Evolutionary conservation across 202 grass and related monocot species (phyloP), one percentile per base, ranked within the genome.

Genomic region (Zizania palustris): DNA sequence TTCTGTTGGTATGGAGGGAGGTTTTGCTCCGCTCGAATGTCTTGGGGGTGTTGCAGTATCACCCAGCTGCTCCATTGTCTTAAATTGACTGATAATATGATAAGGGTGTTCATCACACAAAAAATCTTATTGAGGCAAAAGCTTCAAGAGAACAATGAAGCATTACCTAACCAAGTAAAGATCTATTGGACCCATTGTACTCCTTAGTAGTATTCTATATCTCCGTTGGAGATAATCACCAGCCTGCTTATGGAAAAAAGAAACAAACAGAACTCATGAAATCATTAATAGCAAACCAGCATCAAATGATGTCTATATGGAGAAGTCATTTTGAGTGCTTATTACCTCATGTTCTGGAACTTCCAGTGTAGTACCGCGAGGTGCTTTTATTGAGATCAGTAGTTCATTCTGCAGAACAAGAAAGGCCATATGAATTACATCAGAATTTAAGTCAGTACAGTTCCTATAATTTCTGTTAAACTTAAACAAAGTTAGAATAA

Each of bases 371-470:
- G 89, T 90, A 48, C 91, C 89, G 81, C 87, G 91, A 81, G 96
- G 96, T 72, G 87, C 96, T 90, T 99, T 99, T 85, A 99, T 90
- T 79, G 89, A 85, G 67, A 99, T 85, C 73, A 99, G 38, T 80
- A 85, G 92, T 88, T 87, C 63, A 86, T 95, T 87, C 96, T 99
- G 85, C 75, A 91, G 51, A 65, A 50, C 7, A 4, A 49, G 34
- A 84, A 84, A 83, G 19, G 22, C 41, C n/a, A 84, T 58, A 84
- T 84, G 48, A 88, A 49, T 43, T 76, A 20, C 58, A 59, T 21
- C 60, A 78, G 20, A 72, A 37, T 59, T 75, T 64, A 72, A 57
- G 63, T 71, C 50, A 69, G 3, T 21, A 46, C 14, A 55, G 60
- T 72, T 39, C 11, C 51, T 70, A 60, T 20, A 37, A 3, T 33